Base-by-base conservation (phyloP, 1,284 basidiomycete species). In the Hemileia vastatrix region DNA sequence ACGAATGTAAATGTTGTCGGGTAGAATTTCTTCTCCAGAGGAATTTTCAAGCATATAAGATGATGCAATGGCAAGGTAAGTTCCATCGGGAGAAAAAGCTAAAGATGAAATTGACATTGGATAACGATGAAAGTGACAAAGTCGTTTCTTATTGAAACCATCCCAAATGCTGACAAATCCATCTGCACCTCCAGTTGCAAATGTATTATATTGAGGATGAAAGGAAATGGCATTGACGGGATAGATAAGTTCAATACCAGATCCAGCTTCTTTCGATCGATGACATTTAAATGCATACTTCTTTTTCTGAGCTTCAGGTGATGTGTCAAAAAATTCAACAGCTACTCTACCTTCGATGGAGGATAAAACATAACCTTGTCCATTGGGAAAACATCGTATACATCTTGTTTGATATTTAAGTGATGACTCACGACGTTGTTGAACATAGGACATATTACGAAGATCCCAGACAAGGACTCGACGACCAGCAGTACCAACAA, bases 221-320 rank as follows among this genome's bases (percentile, higher is more conserved):
- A 97, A 98, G 0, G 90, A 90, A 31, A 99, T 81, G 0, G 88
- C 84, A 72, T 97, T 95, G 67, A 98, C 93, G 0, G 94, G 92
- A 84, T 91, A 98, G n/a, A 97, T 92, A 67, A 92, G 88, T 74
- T 99, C 95, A n/a, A 88, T 86, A 40, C 88, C 88, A 53, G 90
- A 86, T 56, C 92, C 84, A 1, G 87, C 85, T 73, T 91, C 86
- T n/a, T n/a, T n/a, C n/a, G n/a, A n/a, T 18, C 94, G 82, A 73
- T 99, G 94, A 70, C 93, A 96, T 74, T 97, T 93, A 83, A 97
- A 99, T 1, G 95, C 95, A 75, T 98, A 99, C 77, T 96, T 96
- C 75, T 88, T 86, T 15, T 86, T 83, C 44, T 70, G 68, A 76
- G 96, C 91, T 0, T 81, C 80, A 23, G 83, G 82, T 9, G 83